These are phyloP conservation scores for Mycena leptocephala DNA, from an alignment of 768 basidiomycete species.

Conservation along the genomic window DNA sequence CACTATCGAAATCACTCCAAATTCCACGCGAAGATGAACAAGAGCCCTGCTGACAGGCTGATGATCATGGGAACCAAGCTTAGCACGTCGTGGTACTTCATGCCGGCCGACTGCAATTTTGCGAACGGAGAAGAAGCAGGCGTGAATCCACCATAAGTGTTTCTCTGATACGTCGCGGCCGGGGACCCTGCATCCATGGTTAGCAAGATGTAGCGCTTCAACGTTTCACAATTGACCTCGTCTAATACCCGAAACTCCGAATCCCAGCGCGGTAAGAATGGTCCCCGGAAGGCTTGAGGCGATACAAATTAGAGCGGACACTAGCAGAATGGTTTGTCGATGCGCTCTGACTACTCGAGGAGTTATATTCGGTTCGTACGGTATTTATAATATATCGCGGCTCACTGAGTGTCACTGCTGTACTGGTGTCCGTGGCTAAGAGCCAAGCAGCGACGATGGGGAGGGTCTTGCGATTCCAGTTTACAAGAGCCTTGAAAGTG, in stretches of 20 bases:
- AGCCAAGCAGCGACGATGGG: background rate
- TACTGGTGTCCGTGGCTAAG: background rate
- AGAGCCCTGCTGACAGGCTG: no score
- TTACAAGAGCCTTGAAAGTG: background rate
- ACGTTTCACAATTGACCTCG: background rate
- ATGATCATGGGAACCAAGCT: no score
- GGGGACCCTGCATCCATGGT: background rate
- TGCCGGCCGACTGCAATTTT: background rate
- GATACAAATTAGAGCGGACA: background rate
- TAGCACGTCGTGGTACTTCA: no score
- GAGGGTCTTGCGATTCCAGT: background rate
- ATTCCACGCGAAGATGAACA: no score
- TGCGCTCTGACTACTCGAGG: background rate
- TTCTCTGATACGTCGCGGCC: background rate
- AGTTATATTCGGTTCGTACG: background rate
- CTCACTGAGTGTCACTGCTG: background rate
- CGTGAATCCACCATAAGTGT: background rate
- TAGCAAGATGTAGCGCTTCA: background rate
- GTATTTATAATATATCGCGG: background rate
- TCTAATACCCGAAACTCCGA: background rate
- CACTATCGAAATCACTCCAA: no score
- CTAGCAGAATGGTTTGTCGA: background rate
- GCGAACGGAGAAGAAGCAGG: background rate
- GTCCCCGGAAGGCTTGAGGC: background rate
- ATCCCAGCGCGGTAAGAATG: background rate